Conservation (phyloP, 1,284 basidiomycete genomes). For the Kwoniella shivajii region DNA sequence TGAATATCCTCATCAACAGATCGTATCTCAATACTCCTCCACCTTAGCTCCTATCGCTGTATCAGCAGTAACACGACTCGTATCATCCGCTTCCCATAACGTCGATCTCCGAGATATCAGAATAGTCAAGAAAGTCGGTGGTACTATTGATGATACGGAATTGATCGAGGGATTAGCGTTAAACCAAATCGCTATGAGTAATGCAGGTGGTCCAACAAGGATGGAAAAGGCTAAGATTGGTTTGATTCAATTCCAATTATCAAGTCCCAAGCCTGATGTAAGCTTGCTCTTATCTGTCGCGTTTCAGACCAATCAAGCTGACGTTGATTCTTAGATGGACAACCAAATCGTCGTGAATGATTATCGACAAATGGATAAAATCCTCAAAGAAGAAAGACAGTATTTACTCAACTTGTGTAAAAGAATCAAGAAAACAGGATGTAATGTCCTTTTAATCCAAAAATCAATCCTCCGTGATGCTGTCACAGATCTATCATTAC, state of each 20-base stretch:
- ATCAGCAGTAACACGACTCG: constrained; percentile 86
- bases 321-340: constrained; percentile 75
- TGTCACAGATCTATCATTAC: constrained; percentile 96
- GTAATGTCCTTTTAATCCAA: constrained; percentile 98
- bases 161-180: constrained; percentile 94
- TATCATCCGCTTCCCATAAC: constrained; percentile 81
- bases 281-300: constrained; percentile 42
- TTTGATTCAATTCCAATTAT: constrained; percentile 97
- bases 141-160: constrained; percentile 98
- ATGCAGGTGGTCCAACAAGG: constrained; percentile 89
- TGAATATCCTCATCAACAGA: constrained; percentile 58
- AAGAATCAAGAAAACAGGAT: constrained; percentile 98
- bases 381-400: constrained; percentile 97
- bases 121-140: constrained; percentile 97
- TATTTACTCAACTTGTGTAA: constrained; percentile 97
- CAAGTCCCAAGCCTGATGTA: constrained; percentile 96
- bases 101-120: constrained; percentile 97
- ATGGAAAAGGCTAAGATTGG: constrained; percentile 99
- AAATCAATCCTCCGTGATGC: constrained; percentile 99
- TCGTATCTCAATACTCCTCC: constrained; percentile 98
- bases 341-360: constrained; percentile 99
- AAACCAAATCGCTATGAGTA: constrained; percentile 89
- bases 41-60: constrained; percentile 97
- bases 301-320: not conserved
- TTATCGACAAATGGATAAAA: constrained; percentile 99